Percentiles rank a stretch among this genome's conserved stretches.
These are phyloP conservation scores for Fomitopsis palustris DNA, from an alignment of 1,284 basidiomycete species.

Conservation along the genomic window DNA sequence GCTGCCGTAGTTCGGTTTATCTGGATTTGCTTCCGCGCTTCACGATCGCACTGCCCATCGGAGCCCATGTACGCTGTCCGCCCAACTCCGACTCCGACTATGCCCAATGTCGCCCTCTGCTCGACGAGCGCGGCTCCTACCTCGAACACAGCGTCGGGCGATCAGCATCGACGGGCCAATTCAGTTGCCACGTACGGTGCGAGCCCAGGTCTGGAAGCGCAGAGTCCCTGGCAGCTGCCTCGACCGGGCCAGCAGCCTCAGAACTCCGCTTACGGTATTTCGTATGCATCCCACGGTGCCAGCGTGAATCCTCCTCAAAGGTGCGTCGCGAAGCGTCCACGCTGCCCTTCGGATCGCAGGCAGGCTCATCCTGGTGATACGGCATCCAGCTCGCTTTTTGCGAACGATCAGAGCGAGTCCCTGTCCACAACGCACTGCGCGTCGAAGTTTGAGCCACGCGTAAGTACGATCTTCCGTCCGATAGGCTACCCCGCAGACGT, in stretches of 20 bases:
- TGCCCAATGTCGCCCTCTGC: neutral
- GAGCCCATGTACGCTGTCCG: neutral
- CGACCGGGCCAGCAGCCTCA: neutral
- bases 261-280: neutral
- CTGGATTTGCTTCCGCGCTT: neutral
- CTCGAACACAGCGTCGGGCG: neutral
- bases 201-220: neutral
- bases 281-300: neutral
- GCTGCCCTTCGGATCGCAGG: neutral
- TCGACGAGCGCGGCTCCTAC: neutral
- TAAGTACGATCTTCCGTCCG: neutral
- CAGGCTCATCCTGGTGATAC: neutral
- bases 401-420: neutral
- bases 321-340: neutral
- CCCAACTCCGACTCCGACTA: constrained; percentile 1
- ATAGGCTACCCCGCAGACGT: neutral
- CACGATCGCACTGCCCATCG: neutral
- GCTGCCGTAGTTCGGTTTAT: too few relatives aligned
- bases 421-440: neutral
- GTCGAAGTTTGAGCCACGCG: neutral
- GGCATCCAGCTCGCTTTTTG: neutral
- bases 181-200: neutral
- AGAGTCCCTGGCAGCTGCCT: neutral
- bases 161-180: neutral
- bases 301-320: neutral